Conservation (phyloP, 805 yeast genomes). For the Myxozyma udenii region DNA sequence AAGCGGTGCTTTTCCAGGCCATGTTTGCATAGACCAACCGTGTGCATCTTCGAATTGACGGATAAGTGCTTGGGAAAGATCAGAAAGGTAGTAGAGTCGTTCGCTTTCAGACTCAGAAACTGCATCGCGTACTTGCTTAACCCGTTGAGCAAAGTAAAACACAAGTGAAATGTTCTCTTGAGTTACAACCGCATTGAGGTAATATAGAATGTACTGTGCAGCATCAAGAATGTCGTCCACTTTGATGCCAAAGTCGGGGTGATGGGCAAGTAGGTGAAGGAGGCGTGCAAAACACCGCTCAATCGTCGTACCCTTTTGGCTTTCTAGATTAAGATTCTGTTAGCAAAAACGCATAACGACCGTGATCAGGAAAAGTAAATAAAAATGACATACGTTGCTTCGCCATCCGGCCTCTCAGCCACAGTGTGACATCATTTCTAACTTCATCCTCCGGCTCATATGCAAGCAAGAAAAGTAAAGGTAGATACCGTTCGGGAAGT, state of each 20-base stretch:
- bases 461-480: constrained; percentile 69
- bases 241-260: constrained; percentile 50
- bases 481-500: constrained; percentile 64
- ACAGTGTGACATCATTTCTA: constrained; percentile 54
- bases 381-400: constrained; percentile 26
- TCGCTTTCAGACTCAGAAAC: constrained; percentile 41
- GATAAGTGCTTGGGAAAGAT: constrained; percentile 64
- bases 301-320: constrained; percentile 41
- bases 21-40: constrained; percentile 69
- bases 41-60: constrained; percentile 55
- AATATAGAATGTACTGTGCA: constrained; percentile 58
- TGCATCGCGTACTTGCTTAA: constrained; percentile 73
- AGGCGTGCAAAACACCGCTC: constrained; percentile 68
- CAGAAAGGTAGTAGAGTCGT: constrained; percentile 64
- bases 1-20: constrained; percentile 74
- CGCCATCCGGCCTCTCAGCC: constrained; percentile 63
- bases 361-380: too few species aligned
- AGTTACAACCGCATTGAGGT: constrained; percentile 56
- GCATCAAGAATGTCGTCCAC: constrained; percentile 43
- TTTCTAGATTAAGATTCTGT: constrained; percentile 8
- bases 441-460: constrained; percentile 63
- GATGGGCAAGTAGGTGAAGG: constrained; percentile 70
- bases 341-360: background rate
- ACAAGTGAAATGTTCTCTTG: constrained; percentile 67
- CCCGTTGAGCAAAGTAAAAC: constrained; percentile 71